These are phyloP conservation scores for Sordariomycetes sp. DNA, from an alignment of 2,329 filamentous ascomycete species.

Conservation along the genomic window DNA sequence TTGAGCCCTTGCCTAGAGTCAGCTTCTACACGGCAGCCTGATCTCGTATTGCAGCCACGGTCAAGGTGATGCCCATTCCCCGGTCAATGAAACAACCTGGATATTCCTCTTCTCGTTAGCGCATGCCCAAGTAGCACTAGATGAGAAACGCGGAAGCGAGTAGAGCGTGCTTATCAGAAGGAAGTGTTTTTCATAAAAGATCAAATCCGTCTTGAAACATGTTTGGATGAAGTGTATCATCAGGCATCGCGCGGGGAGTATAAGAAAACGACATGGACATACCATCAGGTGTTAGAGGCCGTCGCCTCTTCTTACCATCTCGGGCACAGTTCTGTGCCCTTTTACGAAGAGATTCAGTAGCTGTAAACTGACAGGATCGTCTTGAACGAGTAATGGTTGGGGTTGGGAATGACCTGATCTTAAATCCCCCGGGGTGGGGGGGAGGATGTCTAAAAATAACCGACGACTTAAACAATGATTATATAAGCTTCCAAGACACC, in stretches of 20 bases:
- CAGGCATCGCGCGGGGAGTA: not conserved
- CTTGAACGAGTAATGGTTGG: too few relatives aligned
- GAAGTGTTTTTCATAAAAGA: slow-evolving; percentile 17
- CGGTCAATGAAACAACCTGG: too few relatives aligned
- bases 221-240: slow-evolving; percentile 9
- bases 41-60: too few relatives aligned
- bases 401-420: too few relatives aligned
- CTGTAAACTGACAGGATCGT: too few relatives aligned
- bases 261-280: not conserved
- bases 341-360: too few relatives aligned
- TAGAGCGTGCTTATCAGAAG: not conserved
- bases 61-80: too few relatives aligned
- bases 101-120: not conserved
- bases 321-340: too few relatives aligned
- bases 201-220: slow-evolving; percentile 27
- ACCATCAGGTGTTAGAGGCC: not conserved
- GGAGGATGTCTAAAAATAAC: too few relatives aligned
- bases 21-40: too few relatives aligned
- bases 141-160: not conserved
- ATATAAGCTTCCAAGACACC: not conserved
- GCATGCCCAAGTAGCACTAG: not conserved
- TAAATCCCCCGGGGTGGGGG: too few relatives aligned
- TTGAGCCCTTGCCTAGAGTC: too few relatives aligned
- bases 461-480: not conserved
- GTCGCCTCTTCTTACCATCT: not conserved